These are phyloP conservation scores for Aspergillus sclerotiicarbonarius DNA, from an alignment of 495 filamentous ascomycete genomes.

Conservation along the genomic window DNA sequence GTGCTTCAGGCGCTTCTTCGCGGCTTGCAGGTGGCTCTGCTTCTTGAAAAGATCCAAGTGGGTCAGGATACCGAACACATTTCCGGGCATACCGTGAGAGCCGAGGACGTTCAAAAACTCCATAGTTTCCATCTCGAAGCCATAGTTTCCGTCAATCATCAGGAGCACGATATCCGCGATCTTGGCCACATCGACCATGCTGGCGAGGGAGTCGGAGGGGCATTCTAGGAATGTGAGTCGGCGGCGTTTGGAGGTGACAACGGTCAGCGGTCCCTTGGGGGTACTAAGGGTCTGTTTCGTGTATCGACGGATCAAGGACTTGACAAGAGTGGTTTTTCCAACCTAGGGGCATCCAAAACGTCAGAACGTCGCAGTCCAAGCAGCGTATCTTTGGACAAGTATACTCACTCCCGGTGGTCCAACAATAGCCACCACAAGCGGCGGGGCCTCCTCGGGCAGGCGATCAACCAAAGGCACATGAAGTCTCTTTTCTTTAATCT, in stretches of 20 bases:
- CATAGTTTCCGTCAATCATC: conserved; percentile 98
- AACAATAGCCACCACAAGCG: conserved; percentile 86
- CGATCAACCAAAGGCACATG: conserved; percentile 96
- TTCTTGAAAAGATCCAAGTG: conserved; percentile 95
- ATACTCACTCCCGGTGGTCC: conserved; percentile 83
- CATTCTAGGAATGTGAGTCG: conserved; percentile 95
- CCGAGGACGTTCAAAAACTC: conserved; percentile 92
- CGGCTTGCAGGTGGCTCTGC: conserved; percentile 79
- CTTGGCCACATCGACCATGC: conserved; percentile 94
- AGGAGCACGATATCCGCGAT: conserved; percentile 94
- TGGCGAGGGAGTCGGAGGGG: conserved; percentile 85
- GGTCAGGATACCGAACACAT: conserved; percentile 94
- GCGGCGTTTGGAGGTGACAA: conserved; percentile 90
- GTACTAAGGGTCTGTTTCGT: conserved; percentile 90
- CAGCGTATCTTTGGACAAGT: conserved; percentile 26
- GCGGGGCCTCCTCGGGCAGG: conserved; percentile 92
- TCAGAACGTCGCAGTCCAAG: conserved; percentile 12
- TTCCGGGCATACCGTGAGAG: conserved; percentile 92
- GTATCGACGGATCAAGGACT: conserved; percentile 90
- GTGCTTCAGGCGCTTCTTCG: conserved; percentile 95
- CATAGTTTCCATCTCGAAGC: conserved; percentile 99
- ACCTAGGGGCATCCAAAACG: conserved; percentile 31
- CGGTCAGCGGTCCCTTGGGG: conserved; percentile 86
- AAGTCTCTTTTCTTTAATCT: conserved; percentile 91
- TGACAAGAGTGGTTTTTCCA: conserved; percentile 77